Evolutionary conservation across 2,329 filamentous ascomycete species (phyloP), one percentile per base, ranked within the genome.

Genomic region (Penicillium sp.): DNA sequence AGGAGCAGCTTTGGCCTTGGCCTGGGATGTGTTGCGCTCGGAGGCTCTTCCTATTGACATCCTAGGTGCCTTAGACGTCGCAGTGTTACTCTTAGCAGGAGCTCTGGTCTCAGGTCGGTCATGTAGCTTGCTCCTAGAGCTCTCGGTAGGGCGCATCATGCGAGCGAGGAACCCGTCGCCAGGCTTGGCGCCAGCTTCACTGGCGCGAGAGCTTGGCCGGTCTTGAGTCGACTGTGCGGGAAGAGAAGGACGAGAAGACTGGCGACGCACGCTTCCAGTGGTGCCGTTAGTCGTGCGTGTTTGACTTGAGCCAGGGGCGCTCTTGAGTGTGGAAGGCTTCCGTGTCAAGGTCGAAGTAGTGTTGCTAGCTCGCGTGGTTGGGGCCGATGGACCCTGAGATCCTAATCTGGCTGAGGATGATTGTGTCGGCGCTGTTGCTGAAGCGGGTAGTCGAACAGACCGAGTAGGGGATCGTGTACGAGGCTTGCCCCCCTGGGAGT

Each of bases 111-210:
- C 76, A 5, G 73, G 51, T 57, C 76, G 77, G 15, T 79, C 77
- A 45, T 79, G 76, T 13, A 68, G 65, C 58, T 80, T 80, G 57
- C 69, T 77, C 8, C 77, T 75, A 46, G 76, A 79, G 56, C 76
- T 78, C 29, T 76, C 74, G 12, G 77, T 80, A 21, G 77, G 77
- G 5, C 77, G 73, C 75, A 79, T 80, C 76, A 80, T 79, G 48
- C 77, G 68, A 13, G 77, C 76, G 31, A 80, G 63, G 59, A 79
- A 80, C 1, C 74, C 66, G 29, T 79, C 75, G 4, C 74, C 66
- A 7, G 71, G 69, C 49, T 68, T 74, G 21, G 70, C 51, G 47
- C 61, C 65, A 15, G 59, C 62, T 44, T 68, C 71, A 60, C 75
- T 76, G 21, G 64, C 57, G 21, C 76, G 73, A 21, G 76, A 76